These are phyloP conservation scores for Naematelia encephala DNA, from an alignment of 768 basidiomycete genomes.

Conservation along the genomic window DNA sequence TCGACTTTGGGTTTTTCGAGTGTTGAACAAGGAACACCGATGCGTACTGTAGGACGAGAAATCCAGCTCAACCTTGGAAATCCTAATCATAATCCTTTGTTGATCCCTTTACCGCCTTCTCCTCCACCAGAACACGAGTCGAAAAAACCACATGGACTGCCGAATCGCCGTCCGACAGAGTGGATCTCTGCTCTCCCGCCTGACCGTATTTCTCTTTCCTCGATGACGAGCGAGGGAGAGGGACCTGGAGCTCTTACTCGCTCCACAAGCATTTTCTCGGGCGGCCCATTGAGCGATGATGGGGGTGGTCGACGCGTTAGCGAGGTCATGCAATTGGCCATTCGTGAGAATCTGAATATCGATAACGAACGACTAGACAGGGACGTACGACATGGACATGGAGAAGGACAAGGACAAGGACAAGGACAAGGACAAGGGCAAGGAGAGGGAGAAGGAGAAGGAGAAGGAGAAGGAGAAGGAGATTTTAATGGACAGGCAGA, in stretches of 20 bases:
- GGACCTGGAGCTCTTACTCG: no score
- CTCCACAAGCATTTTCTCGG: no score
- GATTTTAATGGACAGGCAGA: background rate
- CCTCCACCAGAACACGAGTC: no score
- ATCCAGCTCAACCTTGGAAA: no score
- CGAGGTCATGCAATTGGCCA: background rate
- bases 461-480: background rate
- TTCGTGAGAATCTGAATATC: background rate
- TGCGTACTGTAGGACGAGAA: no score
- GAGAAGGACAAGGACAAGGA: background rate
- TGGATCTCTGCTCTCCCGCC: slow-evolving; percentile 18
- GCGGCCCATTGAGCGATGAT: no score
- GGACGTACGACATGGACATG: background rate
- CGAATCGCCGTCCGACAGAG: slow-evolving; percentile 10
- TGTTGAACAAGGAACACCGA: no score
- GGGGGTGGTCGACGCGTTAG: background rate
- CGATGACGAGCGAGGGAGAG: no score
- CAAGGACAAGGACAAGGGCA: background rate
- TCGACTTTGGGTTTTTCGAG: no score
- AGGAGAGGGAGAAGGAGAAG: background rate
- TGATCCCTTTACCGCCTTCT: background rate
- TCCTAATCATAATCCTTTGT: background rate
- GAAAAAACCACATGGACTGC: background rate
- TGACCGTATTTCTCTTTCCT: slow-evolving; percentile 3
- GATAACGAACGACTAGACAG: slow-evolving; percentile 2